These are phyloP conservation scores for Blastobotrys apis DNA, from an alignment of 1,139 yeast species.

Conservation along the genomic window DNA sequence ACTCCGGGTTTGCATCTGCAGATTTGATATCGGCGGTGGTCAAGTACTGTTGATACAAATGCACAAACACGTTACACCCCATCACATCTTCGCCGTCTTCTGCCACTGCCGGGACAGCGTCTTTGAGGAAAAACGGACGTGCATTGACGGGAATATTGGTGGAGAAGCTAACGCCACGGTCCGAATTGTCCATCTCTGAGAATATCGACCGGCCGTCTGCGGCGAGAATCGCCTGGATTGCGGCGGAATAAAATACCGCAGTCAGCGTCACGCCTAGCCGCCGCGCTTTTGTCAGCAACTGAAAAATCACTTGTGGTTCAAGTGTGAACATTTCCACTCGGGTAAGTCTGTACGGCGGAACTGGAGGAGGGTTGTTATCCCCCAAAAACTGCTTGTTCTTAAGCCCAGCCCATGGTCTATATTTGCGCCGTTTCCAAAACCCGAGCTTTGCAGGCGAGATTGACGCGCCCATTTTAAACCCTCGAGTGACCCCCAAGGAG, in stretches of 20 bases:
- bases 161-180: slow-evolving; percentile 4
- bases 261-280: slow-evolving; percentile 17
- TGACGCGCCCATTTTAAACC: too few relatives aligned
- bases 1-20: not conserved
- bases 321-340: not conserved
- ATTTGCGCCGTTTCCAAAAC: not conserved
- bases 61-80: not conserved
- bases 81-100: not conserved
- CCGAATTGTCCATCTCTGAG: too few relatives aligned
- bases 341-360: not conserved
- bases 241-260: slow-evolving; percentile 15
- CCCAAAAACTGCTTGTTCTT: too few relatives aligned
- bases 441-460: not conserved
- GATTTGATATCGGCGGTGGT: not conserved
- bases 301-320: not conserved
- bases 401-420: not conserved
- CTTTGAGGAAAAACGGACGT: slow-evolving; percentile 13
- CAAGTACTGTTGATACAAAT: not conserved
- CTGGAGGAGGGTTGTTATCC: too few relatives aligned
- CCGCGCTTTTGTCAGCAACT: slow-evolving; percentile 10
- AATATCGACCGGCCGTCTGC: too few relatives aligned
- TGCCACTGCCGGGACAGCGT: too few relatives aligned
- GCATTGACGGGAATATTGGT: slow-evolving; percentile 12
- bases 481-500: not conserved
- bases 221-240: slow-evolving; percentile 14